Conservation (phyloP, 352 stramenopile genomes). For the Phytophthora boehmeriae region DNA sequence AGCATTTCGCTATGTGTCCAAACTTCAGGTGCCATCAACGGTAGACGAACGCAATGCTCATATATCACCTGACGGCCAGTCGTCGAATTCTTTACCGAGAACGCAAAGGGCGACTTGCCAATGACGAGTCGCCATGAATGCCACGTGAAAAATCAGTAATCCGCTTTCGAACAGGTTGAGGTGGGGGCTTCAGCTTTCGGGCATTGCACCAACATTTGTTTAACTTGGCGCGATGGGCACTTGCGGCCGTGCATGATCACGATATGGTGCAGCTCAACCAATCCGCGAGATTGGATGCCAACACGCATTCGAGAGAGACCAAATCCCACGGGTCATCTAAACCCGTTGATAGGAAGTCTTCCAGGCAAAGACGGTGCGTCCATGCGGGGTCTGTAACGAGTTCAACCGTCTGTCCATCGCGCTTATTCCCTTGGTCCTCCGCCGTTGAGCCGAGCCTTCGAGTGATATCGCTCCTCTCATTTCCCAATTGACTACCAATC, state of each 20-base stretch:
- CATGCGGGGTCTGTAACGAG: neutral
- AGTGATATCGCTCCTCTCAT: slow-evolving; percentile 11
- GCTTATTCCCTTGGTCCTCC: neutral
- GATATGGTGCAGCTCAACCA: too few relatives aligned
- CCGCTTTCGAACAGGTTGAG: too few relatives aligned
- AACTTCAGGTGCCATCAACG: slow-evolving; percentile 9
- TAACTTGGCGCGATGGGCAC: too few relatives aligned
- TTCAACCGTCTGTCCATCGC: neutral
- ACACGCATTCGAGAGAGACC: neutral
- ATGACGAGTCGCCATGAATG: too few relatives aligned
- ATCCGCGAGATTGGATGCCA: slow-evolving; percentile 1
- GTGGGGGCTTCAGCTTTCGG: too few relatives aligned
- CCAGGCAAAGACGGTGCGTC: neutral
- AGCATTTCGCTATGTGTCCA: slow-evolving; percentile 11
- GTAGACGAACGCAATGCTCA: neutral
- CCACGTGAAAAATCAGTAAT: too few relatives aligned
- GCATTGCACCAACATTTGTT: too few relatives aligned
- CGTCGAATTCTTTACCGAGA: too few relatives aligned
- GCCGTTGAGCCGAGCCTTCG: neutral
- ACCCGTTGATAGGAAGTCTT: neutral
- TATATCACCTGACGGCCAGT: too few relatives aligned
- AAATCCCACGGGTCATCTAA: slow-evolving; percentile 1
- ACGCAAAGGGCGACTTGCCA: too few relatives aligned
- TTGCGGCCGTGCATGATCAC: too few relatives aligned
- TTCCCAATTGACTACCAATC: slow-evolving; percentile 19